Conservation (phyloP, 495 filamentous ascomycete species). For the Ramalina intermedia region DNA sequence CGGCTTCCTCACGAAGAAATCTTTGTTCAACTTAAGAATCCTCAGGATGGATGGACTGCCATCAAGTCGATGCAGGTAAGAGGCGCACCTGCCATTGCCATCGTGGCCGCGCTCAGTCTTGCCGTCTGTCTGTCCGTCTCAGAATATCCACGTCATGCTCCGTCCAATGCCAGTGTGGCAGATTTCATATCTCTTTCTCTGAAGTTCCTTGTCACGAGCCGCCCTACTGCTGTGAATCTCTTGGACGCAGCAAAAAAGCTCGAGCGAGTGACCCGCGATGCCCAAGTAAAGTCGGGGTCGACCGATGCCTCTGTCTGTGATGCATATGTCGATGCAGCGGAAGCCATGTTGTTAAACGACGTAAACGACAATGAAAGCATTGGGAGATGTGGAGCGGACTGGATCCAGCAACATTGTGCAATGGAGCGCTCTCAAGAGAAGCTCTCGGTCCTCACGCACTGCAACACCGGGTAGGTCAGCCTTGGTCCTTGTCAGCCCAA, state of each 20-base stretch:
- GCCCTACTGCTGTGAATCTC: conserved; percentile 90
- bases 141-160: conserved; percentile 11
- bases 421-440: conserved; percentile 24
- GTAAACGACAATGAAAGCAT: conserved; percentile 74
- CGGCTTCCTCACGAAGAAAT: conserved; percentile 72
- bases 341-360: conserved; percentile 79
- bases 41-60: conserved; percentile 76
- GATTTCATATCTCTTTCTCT: conserved; percentile 60
- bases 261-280: conserved; percentile 38
- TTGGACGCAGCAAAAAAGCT: conserved; percentile 76
- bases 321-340: conserved; percentile 63
- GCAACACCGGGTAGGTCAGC: conserved; percentile 70
- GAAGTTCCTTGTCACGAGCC: conserved; percentile 68
- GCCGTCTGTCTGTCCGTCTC: conserved; percentile 50
- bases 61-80: conserved; percentile 90
- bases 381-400: conserved; percentile 67
- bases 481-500: neutral
- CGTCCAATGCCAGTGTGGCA: conserved; percentile 24
- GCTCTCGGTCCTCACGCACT: conserved; percentile 78
- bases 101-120: conserved; percentile 79
- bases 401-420: conserved; percentile 44
- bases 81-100: conserved; percentile 91
- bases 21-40: conserved; percentile 59
- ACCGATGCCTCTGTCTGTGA: conserved; percentile 36
- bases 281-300: conserved; percentile 18